Percentiles rank a stretch among this genome's conserved stretches.
Evolutionary conservation across 169 alveolate species (phyloP).

Genomic region (Perkinsus chesapeaki): DNA sequence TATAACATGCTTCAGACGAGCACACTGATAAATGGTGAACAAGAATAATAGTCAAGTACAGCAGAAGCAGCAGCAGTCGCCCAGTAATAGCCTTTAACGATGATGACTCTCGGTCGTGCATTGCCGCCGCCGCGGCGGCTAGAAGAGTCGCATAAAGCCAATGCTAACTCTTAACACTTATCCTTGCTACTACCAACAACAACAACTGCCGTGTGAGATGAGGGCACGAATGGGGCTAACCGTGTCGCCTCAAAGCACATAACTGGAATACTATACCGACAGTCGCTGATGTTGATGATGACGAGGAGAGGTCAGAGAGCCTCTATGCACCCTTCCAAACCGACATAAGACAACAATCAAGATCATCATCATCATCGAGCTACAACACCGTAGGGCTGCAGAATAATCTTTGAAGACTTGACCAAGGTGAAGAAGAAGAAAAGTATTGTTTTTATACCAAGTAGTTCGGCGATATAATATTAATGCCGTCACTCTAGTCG

Average conservation of each 20-base stretch:
- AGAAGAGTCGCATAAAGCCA: no score
- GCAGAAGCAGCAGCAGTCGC: neutral
- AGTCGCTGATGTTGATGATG: no score
- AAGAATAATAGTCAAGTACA: neutral
- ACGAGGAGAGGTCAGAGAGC: neutral
- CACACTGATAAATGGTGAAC: neutral
- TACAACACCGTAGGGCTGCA: no score
- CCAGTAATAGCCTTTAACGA: neutral
- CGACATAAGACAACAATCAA: no score
- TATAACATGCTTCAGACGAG: neutral
- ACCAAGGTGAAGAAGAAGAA: no score
- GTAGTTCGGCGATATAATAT: neutral
- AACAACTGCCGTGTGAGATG: neutral
- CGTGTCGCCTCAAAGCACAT: neutral
- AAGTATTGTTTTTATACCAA: no score
- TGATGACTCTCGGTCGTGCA: no score
- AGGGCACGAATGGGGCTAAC: neutral
- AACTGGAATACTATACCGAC: neutral
- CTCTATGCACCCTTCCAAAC: no score
- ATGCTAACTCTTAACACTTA: neutral
- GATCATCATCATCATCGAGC: no score
- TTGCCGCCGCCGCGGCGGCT: no score
- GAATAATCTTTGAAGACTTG: no score
- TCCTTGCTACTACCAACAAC: no score
- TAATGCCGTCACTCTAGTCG: constrained; percentile 5